Evolutionary conservation across 2,329 filamentous ascomycete species (phyloP), one percentile per base, ranked within the genome.

Genomic region (Conoideocrella luteorostrata): DNA sequence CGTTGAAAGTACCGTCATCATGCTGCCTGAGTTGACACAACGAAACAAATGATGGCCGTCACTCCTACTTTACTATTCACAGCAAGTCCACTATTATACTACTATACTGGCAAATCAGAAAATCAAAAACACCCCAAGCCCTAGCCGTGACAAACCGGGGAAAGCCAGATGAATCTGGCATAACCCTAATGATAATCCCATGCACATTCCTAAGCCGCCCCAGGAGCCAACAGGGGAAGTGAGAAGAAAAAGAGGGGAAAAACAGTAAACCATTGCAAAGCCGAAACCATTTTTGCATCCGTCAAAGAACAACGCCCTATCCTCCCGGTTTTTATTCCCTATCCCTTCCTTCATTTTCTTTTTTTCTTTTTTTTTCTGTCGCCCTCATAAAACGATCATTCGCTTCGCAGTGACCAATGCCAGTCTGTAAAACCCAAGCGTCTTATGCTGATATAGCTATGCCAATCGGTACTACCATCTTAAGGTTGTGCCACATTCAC

Each of bases 31-130:
- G n/a, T n/a, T n/a, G n/a, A n/a, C n/a, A n/a, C n/a, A n/a, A n/a
- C n/a, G n/a, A n/a, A n/a, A n/a, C n/a, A n/a, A 20, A 12, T 28
- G 23, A 15, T 18, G 24, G 26, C 24, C 12, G 17, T 30, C 10
- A 12, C 35, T 33, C 18, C 40, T 26, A 37, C 44, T 42, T 49
- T 44, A 44, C 33, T 45, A 43, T 45, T 43, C 41, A 43, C 41
- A 30, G 4, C 15, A 32, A 13, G 6, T 28, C 37, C 24, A 12
- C 22, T 21, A 13, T 12, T 45, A n/a, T 42, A n/a, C n/a, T n/a
- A n/a, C n/a, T n/a, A 20, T 12, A 39, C 37, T 30, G 21, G n/a
- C 30, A 43, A 32, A 29, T 12, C 13, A 30, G 21, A 18, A 29
- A 33, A 33, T 30, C 43, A 44, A 34, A 48, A 48, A 46, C 40